phyloP scores from a whole-genome alignment of 257 asterid genomes.

The Gynochthodes officinalis region DNA sequence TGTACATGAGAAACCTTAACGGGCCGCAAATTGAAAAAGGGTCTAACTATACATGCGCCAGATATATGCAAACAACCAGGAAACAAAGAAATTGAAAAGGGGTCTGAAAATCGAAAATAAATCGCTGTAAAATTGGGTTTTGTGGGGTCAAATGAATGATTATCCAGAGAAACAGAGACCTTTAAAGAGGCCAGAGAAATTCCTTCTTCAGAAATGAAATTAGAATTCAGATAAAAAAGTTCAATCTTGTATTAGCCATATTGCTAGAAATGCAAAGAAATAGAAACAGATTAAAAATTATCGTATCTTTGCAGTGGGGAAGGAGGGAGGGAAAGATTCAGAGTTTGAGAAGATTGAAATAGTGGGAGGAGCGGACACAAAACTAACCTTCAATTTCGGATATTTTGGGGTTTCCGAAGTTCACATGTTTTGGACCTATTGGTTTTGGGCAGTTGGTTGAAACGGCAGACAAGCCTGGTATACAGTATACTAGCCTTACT shows the following conservation, averaged over 20 bases:
- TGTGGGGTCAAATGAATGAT: slow-evolving; percentile 41
- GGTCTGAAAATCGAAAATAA: slow-evolving; percentile 31
- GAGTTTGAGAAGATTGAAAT: slow-evolving; percentile 11
- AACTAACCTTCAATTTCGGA: slow-evolving; percentile 3
- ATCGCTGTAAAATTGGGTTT: slow-evolving; percentile 29
- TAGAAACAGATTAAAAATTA: neutral
- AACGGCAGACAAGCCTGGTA: too few species aligned
- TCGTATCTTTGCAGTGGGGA: neutral
- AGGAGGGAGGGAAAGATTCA: neutral
- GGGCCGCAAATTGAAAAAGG: too few species aligned
- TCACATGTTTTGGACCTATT: neutral
- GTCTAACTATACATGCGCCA: slow-evolving; percentile 44
- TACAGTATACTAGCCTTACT: too few species aligned
- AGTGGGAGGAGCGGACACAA: slow-evolving; percentile 23
- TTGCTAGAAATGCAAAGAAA: slow-evolving; percentile 1
- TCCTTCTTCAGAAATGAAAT: slow-evolving; percentile 3
- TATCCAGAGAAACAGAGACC: slow-evolving; percentile 44
- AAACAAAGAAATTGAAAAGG: slow-evolving; percentile 38
- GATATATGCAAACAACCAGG: slow-evolving; percentile 37
- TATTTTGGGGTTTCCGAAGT: neutral
- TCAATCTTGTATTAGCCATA: neutral
- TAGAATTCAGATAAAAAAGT: neutral
- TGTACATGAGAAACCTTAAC: slow-evolving; percentile 54
- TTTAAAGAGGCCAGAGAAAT: slow-evolving; percentile 59
- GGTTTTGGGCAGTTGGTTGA: too few species aligned